Base-by-base conservation (phyloP, 2,329 filamentous ascomycete genomes). In the Epichloe sylvatica region DNA sequence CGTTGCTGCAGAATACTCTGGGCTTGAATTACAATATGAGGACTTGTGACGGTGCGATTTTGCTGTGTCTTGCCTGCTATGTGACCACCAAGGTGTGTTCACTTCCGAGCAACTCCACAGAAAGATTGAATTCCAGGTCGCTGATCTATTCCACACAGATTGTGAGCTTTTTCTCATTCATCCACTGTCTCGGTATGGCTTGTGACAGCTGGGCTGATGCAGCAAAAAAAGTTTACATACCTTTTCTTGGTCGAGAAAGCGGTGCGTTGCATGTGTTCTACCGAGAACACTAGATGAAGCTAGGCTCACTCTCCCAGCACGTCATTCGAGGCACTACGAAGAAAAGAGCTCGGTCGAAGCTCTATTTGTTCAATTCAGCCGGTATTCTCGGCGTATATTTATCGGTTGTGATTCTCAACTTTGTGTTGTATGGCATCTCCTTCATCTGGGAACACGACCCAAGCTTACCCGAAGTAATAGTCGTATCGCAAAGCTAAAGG, bases 221-320 rank as follows among this genome's bases (percentile, higher is more conserved):
- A 19, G 1, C 4, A 7, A n/a, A 25, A 43, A 37, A 43, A 74
- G 65, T 63, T 81, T 21, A 77, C 82, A n/a, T 83, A 83, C 57
- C 68, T 78, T 25, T 83, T 83, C 58, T 66, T 83, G 2, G 78
- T 80, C 1, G 80, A 83, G 59, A 80, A 79, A 62, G 78, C 75
- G 41, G 77, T 78, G 23, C 23, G 51, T 50, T 36, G 9, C 40
- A 63, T 59, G 71, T 34, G 11, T 17, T 45, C 33, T 17, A 7
- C 2, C 25, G 64, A 15, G 15, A 3, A 3, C 6, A 2, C 7
- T 19, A 7, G 15, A 43, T 33, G 30, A 19, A 30, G 4, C 19
- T n/a, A 23, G 17, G 39, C 53, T 58, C 13, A 56, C 12, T 17
- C 33, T 37, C 4, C 11, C 38, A 78, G 73, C 75, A 78, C 55